phyloP scores from a whole-genome alignment of 108 stramenopile genomes.

The Cylindrotheca closterium region DNA sequence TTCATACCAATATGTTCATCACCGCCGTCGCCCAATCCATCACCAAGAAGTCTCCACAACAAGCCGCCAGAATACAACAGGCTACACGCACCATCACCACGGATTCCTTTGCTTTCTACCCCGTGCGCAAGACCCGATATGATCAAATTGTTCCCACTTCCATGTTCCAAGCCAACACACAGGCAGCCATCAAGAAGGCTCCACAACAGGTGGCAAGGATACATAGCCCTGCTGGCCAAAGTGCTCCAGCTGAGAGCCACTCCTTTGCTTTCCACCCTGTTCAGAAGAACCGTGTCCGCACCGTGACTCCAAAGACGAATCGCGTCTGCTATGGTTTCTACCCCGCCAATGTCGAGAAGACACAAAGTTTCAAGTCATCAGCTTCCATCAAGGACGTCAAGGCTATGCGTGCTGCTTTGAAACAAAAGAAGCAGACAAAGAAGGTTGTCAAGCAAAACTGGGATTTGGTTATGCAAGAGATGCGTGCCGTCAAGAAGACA shows the following conservation, averaged over 20 bases:
- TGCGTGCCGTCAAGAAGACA: not conserved
- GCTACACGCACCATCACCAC: not conserved
- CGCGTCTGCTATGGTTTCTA: not conserved
- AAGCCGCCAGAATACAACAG: not conserved
- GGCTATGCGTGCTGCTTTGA: not conserved
- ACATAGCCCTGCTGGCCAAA: not conserved
- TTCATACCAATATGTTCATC: too few relatives aligned
- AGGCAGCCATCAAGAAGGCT: not conserved
- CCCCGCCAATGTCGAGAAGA: not conserved
- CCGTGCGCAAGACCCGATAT: not conserved
- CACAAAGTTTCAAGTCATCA: not conserved
- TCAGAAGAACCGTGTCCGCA: not conserved
- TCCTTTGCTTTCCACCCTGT: not conserved
- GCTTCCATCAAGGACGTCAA: not conserved
- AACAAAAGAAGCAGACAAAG: not conserved
- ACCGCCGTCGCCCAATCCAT: not conserved
- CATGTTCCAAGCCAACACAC: not conserved
- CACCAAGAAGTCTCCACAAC: not conserved
- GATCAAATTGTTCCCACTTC: not conserved
- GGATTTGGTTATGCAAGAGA: not conserved
- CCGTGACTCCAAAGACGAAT: not conserved
- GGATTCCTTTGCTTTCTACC: not conserved
- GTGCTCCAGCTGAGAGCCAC: not conserved
- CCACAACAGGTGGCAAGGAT: not conserved
- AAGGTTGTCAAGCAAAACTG: not conserved